Percentiles rank a stretch among this genome's conserved stretches.
phyloP scores from a whole-genome alignment of 2,329 filamentous ascomycete genomes.

The Colletotrichum godetiae region DNA sequence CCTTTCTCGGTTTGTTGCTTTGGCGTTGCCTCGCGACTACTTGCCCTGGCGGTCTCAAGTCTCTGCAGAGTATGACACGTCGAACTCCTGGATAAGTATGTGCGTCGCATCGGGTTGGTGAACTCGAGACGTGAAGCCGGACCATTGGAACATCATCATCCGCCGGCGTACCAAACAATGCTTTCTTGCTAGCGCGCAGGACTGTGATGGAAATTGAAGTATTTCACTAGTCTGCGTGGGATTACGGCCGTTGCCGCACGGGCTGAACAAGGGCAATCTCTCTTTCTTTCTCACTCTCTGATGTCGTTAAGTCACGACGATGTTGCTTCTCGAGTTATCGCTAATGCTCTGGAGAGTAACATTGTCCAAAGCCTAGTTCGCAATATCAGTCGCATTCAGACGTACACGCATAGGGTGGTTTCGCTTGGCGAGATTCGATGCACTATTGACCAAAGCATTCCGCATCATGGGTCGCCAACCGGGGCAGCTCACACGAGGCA shows the following conservation, averaged over 20 bases:
- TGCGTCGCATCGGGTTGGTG: neutral
- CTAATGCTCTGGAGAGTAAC: neutral
- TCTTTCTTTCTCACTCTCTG: neutral
- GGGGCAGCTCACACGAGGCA: slow-evolving; percentile 7
- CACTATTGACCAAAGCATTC: slow-evolving; percentile 13
- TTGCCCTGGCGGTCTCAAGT: neutral
- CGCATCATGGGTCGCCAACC: slow-evolving; percentile 2
- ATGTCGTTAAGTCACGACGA: neutral
- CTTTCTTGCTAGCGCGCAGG: neutral
- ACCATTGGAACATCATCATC: neutral
- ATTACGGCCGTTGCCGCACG: slow-evolving; percentile 28
- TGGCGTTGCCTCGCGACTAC: neutral
- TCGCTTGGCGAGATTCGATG: slow-evolving; percentile 23
- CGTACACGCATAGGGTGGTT: slow-evolving; percentile 9
- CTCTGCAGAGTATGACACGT: neutral
- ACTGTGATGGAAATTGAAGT: neutral
- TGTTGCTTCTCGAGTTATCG: neutral
- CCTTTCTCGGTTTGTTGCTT: neutral
- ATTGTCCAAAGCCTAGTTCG: slow-evolving; percentile 6
- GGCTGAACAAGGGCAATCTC: neutral
- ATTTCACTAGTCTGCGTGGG: neutral
- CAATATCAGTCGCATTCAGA: slow-evolving; percentile 17
- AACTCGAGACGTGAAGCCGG: neutral
- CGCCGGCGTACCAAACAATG: neutral
- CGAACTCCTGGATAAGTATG: neutral